Percentiles rank a stretch among this genome's conserved stretches.
phyloP scores from a whole-genome alignment of 164 flowering plant species.

The Vitis rupestris region DNA sequence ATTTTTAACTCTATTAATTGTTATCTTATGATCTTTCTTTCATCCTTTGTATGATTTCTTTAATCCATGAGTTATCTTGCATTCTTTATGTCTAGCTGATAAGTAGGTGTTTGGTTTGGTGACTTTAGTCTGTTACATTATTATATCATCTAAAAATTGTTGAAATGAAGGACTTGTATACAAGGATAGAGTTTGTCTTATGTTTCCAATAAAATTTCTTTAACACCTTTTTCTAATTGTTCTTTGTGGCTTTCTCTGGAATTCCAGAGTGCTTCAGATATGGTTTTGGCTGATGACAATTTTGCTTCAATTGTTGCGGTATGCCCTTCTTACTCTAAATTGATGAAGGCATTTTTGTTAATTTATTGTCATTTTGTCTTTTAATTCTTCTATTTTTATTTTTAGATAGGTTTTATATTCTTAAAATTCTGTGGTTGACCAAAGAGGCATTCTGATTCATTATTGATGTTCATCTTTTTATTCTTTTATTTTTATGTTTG shows the following conservation, averaged over 20 bases:
- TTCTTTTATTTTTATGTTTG: neutral
- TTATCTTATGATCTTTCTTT: constrained; percentile 3
- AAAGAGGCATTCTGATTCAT: no score
- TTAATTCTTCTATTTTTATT: neutral
- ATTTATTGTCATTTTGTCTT: neutral
- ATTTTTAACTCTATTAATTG: neutral
- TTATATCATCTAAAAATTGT: no score
- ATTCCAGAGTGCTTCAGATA: constrained; percentile 97
- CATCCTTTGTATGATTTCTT: constrained; percentile 1
- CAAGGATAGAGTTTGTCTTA: no score
- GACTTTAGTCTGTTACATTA: no score
- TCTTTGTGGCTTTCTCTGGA: neutral
- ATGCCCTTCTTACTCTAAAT: constrained; percentile 19
- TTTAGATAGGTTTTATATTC: no score
- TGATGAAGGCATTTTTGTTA: neutral
- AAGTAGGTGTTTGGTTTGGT: no score
- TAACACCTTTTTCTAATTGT: no score
- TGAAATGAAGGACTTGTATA: no score
- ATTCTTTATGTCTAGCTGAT: no score
- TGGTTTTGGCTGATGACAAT: constrained; percentile 99
- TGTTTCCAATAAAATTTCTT: no score
- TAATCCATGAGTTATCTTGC: no score
- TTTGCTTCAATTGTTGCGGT: constrained; percentile 99
- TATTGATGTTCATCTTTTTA: no score
- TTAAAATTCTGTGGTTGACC: neutral